These are phyloP conservation scores for Metarhizium robertsii DNA, from an alignment of 2,329 filamentous ascomycete genomes.

Conservation along the genomic window DNA sequence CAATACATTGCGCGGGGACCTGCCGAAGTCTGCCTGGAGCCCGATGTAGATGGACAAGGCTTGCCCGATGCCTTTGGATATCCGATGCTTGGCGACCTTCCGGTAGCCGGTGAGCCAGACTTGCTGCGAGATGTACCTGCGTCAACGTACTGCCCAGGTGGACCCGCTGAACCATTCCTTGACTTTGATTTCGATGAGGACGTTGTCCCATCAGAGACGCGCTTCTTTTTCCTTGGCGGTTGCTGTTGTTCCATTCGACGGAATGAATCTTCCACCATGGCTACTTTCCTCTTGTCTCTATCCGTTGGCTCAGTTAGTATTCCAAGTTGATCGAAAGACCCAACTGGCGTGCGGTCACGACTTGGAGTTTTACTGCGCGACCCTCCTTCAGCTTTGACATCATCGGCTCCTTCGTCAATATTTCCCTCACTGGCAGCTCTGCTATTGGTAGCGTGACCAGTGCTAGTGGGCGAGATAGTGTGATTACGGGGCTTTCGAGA, in stretches of 20 bases:
- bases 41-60: slow-evolving; percentile 17
- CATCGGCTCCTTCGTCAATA: slow-evolving; percentile 45
- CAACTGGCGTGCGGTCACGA: slow-evolving; percentile 54
- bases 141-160: slow-evolving; percentile 38
- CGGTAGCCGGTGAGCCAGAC: slow-evolving; percentile 39
- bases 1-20: slow-evolving; percentile 34
- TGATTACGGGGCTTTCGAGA: slow-evolving; percentile 44
- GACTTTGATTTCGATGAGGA: slow-evolving; percentile 30
- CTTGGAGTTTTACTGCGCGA: slow-evolving; percentile 57
- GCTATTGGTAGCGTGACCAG: slow-evolving; percentile 52
- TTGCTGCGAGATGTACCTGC: slow-evolving; percentile 44
- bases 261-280: slow-evolving; percentile 56
- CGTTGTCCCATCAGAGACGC: slow-evolving; percentile 43
- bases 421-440: slow-evolving; percentile 55
- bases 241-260: slow-evolving; percentile 52
- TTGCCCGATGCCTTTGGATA: slow-evolving; percentile 17
- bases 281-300: slow-evolving; percentile 57
- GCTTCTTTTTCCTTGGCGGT: slow-evolving; percentile 52
- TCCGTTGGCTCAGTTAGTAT: slow-evolving; percentile 57
- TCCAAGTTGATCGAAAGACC: slow-evolving; percentile 48
- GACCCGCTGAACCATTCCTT: slow-evolving; percentile 25
- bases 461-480: slow-evolving; percentile 52
- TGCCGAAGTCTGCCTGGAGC: slow-evolving; percentile 29
- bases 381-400: slow-evolving; percentile 34
- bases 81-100: slow-evolving; percentile 26